These are phyloP conservation scores for Zopfia rhizophila DNA, from an alignment of 2,329 filamentous ascomycete species.

Conservation along the genomic window DNA sequence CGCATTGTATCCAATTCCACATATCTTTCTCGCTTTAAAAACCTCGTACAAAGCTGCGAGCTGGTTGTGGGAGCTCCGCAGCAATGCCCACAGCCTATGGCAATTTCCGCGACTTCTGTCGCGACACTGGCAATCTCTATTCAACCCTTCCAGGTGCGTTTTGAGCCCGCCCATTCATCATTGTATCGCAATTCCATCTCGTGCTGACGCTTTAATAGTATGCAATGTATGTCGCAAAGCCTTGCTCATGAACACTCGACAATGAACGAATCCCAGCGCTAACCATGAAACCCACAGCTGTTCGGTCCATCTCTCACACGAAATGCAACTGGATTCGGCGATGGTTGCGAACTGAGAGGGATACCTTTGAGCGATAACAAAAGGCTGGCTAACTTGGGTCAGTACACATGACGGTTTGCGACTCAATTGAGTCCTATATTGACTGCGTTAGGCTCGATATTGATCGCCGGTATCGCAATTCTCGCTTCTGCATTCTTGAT, in stretches of 20 bases:
- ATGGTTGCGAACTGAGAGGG: conserved; percentile 80
- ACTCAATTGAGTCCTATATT: conserved; percentile 27
- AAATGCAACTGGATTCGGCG: conserved; percentile 69
- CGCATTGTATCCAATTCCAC: conserved; percentile 12
- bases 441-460: conserved; percentile 76
- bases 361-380: conserved; percentile 74
- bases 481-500: conserved; percentile 73
- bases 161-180: conserved; percentile 7
- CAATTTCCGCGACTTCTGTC: conserved; percentile 59
- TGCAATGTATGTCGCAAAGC: conserved; percentile 58
- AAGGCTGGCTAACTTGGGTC: conserved; percentile 84
- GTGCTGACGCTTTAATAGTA: conserved; percentile 47
- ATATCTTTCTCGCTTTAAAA: conserved; percentile 1
- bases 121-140: conserved; percentile 56
- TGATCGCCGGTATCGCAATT: conserved; percentile 83
- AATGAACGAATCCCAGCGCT: conserved; percentile 37
- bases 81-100: conserved; percentile 48
- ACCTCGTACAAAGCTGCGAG: conserved; percentile 36
- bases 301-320: conserved; percentile 68
- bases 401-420: conserved; percentile 42
- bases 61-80: conserved; percentile 22
- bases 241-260: conserved; percentile 6
- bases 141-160: conserved; percentile 54
- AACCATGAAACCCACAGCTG: conserved; percentile 63
- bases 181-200: conserved; percentile 26